Evolutionary conservation across 192 early-diverging fungal species (phyloP).

Genomic region (Haplosporangium gracile): DNA sequence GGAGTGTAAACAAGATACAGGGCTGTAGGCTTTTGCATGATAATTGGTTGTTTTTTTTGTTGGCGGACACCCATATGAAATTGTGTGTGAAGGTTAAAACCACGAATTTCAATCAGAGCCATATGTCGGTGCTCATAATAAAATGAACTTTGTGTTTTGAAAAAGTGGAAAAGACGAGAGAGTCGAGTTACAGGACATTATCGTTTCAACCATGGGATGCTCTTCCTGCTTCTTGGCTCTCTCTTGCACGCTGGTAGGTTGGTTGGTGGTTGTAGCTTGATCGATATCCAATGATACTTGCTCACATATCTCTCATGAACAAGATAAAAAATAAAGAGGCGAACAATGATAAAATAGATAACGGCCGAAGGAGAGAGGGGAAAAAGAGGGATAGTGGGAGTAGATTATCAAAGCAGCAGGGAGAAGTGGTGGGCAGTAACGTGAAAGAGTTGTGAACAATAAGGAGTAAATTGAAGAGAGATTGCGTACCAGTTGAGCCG

Average conservation of each 20-base stretch:
- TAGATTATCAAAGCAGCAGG: background rate
- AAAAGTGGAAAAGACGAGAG: background rate
- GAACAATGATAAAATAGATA: background rate
- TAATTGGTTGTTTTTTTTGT: background rate
- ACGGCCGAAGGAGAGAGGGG: too few species aligned
- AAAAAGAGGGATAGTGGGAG: background rate
- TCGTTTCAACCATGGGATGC: background rate
- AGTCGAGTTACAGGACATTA: background rate
- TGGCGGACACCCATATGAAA: background rate
- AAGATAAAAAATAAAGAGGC: background rate
- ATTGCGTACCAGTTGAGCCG: constrained; percentile 27
- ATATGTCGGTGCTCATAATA: background rate
- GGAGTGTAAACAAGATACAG: background rate
- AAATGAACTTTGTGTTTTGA: constrained; percentile 1
- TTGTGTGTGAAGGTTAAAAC: background rate
- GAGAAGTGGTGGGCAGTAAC: too few species aligned
- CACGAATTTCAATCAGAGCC: constrained; percentile 9
- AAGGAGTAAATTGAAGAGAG: background rate
- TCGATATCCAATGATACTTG: background rate
- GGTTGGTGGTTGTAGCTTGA: background rate
- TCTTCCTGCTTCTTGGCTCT: constrained; percentile 2
- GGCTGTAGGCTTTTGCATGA: background rate
- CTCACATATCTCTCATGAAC: background rate
- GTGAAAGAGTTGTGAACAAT: background rate
- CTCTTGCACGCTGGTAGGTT: background rate